phyloP scores from a whole-genome alignment of 331 rosid genomes.

The Stylosanthes scabra region DNA sequence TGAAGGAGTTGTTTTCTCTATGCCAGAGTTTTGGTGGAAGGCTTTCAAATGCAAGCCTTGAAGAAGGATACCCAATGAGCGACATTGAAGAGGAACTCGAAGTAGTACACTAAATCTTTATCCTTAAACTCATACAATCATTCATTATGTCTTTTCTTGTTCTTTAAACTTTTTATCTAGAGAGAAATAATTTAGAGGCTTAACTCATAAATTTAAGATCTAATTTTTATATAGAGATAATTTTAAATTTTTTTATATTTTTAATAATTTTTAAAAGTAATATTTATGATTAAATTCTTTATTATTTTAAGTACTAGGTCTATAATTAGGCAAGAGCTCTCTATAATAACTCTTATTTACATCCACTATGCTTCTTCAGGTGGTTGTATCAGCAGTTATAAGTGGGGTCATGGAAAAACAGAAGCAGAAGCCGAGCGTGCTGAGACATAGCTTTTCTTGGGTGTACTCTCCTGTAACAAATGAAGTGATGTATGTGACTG shows the following conservation, averaged over 20 bases:
- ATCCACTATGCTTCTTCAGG: constrained; percentile 43
- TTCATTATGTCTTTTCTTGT: neutral
- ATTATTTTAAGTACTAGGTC: no score
- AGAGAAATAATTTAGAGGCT: no score
- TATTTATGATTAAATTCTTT: no score
- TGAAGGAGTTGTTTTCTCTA: constrained; percentile 58
- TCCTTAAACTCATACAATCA: neutral
- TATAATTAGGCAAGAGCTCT: no score
- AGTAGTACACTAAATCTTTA: constrained; percentile 55
- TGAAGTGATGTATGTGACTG: constrained; percentile 49
- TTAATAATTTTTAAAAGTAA: no score
- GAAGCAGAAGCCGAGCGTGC: constrained; percentile 48
- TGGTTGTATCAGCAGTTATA: constrained; percentile 67
- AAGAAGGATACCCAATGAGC: constrained; percentile 49
- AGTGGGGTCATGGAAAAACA: constrained; percentile 69
- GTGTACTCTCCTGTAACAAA: constrained; percentile 62
- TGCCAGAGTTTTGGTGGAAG: constrained; percentile 44
- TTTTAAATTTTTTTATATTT: no score
- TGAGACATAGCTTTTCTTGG: constrained; percentile 65
- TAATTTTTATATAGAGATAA: no score
- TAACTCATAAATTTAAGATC: no score
- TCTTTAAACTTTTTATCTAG: neutral
- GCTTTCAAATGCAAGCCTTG: constrained; percentile 48
- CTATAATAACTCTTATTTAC: no score
- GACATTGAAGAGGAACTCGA: constrained; percentile 72